Evolutionary conservation across 2,329 filamentous ascomycete genomes (phyloP), one percentile per base, ranked within the genome.

Genomic region (Pseudogymnoascus sp.): DNA sequence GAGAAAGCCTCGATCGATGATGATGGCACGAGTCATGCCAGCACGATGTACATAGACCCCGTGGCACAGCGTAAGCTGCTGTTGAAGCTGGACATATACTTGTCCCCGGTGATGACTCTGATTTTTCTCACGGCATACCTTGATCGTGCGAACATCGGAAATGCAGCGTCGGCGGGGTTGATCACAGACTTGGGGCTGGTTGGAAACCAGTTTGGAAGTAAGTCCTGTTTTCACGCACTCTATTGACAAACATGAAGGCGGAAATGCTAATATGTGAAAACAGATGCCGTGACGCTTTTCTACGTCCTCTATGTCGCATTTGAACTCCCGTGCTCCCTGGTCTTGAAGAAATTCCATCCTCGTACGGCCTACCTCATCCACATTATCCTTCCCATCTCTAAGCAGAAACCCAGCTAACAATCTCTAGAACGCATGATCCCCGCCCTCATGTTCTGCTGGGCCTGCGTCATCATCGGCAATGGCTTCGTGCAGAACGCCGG

Each of bases 101-200:
- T 82, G 60, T 75, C 78, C 4, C 80, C 80, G 0, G 77, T 84
- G 62, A 80, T 84, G 63, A 83, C 82, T 77, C 70, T 82, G 55
- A 75, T 84, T 4, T 85, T 83, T 64, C 68, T 85, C 19, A 76
- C 77, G 3, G 82, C 78, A 64, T 83, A 82, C 67, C 73, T 84
- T 41, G 83, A 86, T 69, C 76, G 83, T 61, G 75, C 75, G 19
- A 82, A 82, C 66, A 82, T 84, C 39, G 78, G 78, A 71, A 70
- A 69, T 58, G 67, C 67, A 8, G 65, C 68, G 19, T 63, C 66
- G 8, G 67, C 68, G 11, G 66, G 66, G 25, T 64, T 69, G 52
- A 25, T 63, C 14, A 65, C 41, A n/a, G 67, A 67, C 38, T 64
- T 69, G 19, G 58, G 62, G 30, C 49, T 64, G 30, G 33, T 19